Evolutionary conservation across 2,329 filamentous ascomycete genomes (phyloP).

Genomic region (Diaporthe ilicicola): DNA sequence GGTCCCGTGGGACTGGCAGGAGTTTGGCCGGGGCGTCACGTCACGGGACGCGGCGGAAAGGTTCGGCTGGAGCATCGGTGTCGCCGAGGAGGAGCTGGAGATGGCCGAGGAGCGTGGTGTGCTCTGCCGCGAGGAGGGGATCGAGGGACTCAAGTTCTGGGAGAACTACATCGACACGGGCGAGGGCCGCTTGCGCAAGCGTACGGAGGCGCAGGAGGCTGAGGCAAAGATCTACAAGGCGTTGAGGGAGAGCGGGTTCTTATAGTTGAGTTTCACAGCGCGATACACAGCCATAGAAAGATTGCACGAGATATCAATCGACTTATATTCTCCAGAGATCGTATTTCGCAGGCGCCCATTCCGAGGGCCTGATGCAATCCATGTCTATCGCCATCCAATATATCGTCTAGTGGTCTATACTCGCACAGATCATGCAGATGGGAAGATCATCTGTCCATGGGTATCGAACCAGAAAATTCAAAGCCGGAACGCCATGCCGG

Average conservation of each 20-base stretch:
- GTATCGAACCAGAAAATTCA: conserved; percentile 28
- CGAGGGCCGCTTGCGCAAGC: conserved; percentile 44
- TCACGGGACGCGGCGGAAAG: conserved; percentile 87
- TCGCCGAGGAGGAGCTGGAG: conserved; percentile 92
- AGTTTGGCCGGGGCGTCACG: conserved; percentile 86
- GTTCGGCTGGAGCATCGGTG: conserved; percentile 97
- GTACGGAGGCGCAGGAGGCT: conserved; percentile 44
- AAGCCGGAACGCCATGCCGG: conserved; percentile 31
- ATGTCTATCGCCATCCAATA: conserved; percentile 26
- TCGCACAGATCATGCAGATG: conserved; percentile 32
- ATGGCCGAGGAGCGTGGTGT: conserved; percentile 95
- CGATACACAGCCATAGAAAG: background rate
- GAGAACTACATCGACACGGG: conserved; percentile 73
- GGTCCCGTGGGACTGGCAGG: conserved; percentile 76
- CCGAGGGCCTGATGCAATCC: background rate
- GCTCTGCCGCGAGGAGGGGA: conserved; percentile 88
- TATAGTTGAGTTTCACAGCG: conserved; percentile 39
- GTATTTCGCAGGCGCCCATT: background rate
- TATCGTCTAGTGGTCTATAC: conserved; percentile 31
- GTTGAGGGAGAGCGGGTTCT: conserved; percentile 53
- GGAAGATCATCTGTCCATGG: conserved; percentile 29
- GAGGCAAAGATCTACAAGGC: conserved; percentile 53
- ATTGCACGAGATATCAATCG: background rate
- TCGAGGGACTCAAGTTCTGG: conserved; percentile 95
- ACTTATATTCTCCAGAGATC: background rate